Base-by-base conservation (phyloP, 1,284 basidiomycete species). In the Pyrrhoderma noxium region DNA sequence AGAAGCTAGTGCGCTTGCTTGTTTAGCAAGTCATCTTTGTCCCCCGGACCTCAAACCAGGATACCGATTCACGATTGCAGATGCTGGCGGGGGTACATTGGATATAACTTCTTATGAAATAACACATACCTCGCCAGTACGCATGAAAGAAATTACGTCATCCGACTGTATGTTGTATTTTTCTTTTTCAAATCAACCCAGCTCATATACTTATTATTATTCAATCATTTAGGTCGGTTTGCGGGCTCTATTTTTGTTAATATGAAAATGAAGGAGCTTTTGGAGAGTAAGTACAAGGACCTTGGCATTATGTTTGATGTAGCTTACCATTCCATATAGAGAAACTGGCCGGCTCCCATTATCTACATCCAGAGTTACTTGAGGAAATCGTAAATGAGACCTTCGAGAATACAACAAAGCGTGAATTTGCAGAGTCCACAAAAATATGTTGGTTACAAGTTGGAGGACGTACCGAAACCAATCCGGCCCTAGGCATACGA, bases 191-290 rank as follows among this genome's bases (percentile, higher is more conserved):
- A 5, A 34, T 8, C 3, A 38, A 40, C 38, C 45, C 37, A 38
- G 41, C 38, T 45, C 37, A 22, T 23, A 25, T 19, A 14, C 9
- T 36, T 51, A 45, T 25, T 31, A 18, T 9, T 31, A 34, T 11
- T 8, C 9, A 3, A 11, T 25, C 2, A 55, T 36, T 22, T 9
- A 85, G 82, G 82, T 64, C 76, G 85, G 35, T 88, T 88, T 62
- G 82, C 83, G 45, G 85, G 85, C 16, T 86, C 84, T 3, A 80
- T 88, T n/a, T 88, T 88, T 61, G 85, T 88, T 38, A 84, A 81
- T 61, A 48, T 21, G 18, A 42, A 47, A 2, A 39, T 23, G 2
- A 31, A 16, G 8, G 18, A 47, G 13, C n/a, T 47, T 3, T 8
- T 52, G 1, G 23, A 37, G 41, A 27, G 51, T 52, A 27, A 52